phyloP scores from a whole-genome alignment of 495 filamentous ascomycete species.

The Rhypophila decipiens region DNA sequence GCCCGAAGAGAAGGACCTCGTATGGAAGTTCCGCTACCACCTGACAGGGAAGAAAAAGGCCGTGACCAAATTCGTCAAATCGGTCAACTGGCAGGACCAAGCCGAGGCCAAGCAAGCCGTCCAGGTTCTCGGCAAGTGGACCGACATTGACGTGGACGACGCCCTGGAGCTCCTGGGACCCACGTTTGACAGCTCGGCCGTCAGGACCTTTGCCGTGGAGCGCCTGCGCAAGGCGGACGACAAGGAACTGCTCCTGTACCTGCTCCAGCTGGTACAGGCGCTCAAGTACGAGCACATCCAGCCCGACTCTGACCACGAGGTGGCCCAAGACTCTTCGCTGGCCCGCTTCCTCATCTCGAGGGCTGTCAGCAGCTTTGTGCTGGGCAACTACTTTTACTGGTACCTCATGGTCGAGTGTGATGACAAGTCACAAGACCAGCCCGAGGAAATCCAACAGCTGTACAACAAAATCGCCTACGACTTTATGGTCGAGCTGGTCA shows the following conservation, averaged over 20 bases:
- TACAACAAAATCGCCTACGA: conserved; percentile 91
- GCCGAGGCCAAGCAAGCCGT: conserved; percentile 83
- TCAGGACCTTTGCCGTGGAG: conserved; percentile 89
- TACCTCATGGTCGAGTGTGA: conserved; percentile 95
- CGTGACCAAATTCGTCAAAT: conserved; percentile 95
- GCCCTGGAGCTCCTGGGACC: conserved; percentile 91
- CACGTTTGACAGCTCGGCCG: conserved; percentile 78
- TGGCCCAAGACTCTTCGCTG: conserved; percentile 75
- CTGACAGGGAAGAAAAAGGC: conserved; percentile 88
- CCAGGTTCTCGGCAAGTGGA: conserved; percentile 88
- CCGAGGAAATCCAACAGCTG: conserved; percentile 66
- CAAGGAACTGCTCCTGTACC: conserved; percentile 84
- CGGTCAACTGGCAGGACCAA: conserved; percentile 86
- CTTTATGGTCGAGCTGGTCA: conserved; percentile 80
- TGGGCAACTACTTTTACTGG: conserved; percentile 96
- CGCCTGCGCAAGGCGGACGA: conserved; percentile 87
- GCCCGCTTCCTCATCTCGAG: conserved; percentile 83
- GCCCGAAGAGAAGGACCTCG: conserved; percentile 85
- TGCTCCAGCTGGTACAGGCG: conserved; percentile 92
- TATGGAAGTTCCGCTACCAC: conserved; percentile 96
- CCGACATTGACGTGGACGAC: conserved; percentile 94
- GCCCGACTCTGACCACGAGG: conserved; percentile 50
- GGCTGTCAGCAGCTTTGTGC: conserved; percentile 75
- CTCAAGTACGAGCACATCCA: conserved; percentile 87
- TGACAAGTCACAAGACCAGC: conserved; percentile 66